Percentiles rank a stretch among this genome's conserved stretches.
Evolutionary conservation across 2,329 filamentous ascomycete species (phyloP).

Genomic region (Sclerotinia sclerotiorum): DNA sequence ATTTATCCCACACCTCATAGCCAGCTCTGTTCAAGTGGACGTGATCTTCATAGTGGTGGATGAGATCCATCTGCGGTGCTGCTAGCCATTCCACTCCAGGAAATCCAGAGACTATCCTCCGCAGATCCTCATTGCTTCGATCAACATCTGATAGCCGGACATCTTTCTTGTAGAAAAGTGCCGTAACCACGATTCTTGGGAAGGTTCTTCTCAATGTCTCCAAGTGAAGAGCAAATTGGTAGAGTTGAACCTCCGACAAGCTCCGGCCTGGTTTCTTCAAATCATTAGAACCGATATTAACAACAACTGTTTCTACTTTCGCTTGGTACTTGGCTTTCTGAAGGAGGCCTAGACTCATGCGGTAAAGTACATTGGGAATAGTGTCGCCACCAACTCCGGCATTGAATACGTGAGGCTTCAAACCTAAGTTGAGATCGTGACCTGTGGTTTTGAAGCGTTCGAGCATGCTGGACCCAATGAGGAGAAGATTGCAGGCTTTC

Average conservation of each 20-base stretch:
- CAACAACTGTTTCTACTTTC: conserved; percentile 21
- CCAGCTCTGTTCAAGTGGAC: conserved; percentile 28
- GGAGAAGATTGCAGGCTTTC: neutral
- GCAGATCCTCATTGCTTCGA: conserved; percentile 20
- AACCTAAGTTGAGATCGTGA: conserved; percentile 9
- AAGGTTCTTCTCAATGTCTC: conserved; percentile 18
- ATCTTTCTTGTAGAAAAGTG: conserved; percentile 25
- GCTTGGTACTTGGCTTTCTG: neutral
- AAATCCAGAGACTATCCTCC: conserved; percentile 5
- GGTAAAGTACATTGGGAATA: conserved; percentile 26
- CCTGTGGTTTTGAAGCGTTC: conserved; percentile 25
- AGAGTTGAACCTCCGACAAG: conserved; percentile 9
- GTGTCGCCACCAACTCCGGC: conserved; percentile 26
- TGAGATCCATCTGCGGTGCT: conserved; percentile 18
- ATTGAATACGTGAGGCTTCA: conserved; percentile 24
- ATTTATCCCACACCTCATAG: conserved; percentile 27
- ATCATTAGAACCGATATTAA: conserved; percentile 26
- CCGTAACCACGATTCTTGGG: conserved; percentile 22
- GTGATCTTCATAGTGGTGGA: conserved; percentile 25
- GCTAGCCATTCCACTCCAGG: conserved; percentile 21
- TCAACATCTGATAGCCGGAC: conserved; percentile 18
- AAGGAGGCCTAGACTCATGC: conserved; percentile 19
- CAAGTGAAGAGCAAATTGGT: conserved; percentile 20
- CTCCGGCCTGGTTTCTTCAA: conserved; percentile 20
- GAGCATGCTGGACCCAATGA: conserved; percentile 27